These are phyloP conservation scores for Hydnomerulius pinastri DNA, from an alignment of 768 basidiomycete genomes.

Conservation along the genomic window DNA sequence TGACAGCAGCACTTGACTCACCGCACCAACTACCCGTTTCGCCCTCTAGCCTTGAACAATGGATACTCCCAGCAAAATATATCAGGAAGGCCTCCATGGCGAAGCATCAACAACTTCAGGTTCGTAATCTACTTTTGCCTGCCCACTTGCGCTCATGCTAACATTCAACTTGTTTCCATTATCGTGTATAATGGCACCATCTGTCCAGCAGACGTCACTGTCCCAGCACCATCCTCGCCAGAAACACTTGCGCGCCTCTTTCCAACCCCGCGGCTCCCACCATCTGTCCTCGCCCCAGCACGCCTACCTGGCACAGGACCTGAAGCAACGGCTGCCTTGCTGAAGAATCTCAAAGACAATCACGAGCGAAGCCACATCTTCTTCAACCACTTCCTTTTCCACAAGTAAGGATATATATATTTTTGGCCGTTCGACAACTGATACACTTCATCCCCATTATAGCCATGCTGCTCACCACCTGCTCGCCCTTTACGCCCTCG, in stretches of 20 bases:
- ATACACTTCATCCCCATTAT: too few relatives aligned
- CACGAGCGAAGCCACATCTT: slow-evolving; percentile 56
- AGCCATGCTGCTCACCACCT: slow-evolving; percentile 62
- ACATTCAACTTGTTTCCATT: too few relatives aligned
- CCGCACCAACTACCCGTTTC: too few relatives aligned
- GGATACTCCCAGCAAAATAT: too few relatives aligned
- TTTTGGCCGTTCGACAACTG: too few relatives aligned
- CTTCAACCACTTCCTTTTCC: slow-evolving; percentile 43
- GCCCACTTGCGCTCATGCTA: too few relatives aligned
- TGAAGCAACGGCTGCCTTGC: slow-evolving; percentile 41
- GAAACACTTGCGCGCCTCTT: slow-evolving; percentile 24
- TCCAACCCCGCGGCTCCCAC: slow-evolving; percentile 28
- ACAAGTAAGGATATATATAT: slow-evolving; percentile 27
- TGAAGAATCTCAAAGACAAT: slow-evolving; percentile 48
- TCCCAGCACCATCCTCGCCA: slow-evolving; percentile 6
- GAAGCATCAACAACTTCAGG: too few relatives aligned
- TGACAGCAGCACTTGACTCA: too few relatives aligned
- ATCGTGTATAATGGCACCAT: too few relatives aligned
- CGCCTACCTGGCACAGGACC: slow-evolving; percentile 37
- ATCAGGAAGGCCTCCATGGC: too few relatives aligned
- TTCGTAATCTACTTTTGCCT: too few relatives aligned
- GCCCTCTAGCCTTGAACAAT: too few relatives aligned
- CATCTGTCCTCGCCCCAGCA: slow-evolving; percentile 34
- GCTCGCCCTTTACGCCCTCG: slow-evolving; percentile 61
- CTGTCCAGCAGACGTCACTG: background rate